Evolutionary conservation across 139 green algal species (phyloP).

Genomic region (Mychonastes homosphaera): DNA sequence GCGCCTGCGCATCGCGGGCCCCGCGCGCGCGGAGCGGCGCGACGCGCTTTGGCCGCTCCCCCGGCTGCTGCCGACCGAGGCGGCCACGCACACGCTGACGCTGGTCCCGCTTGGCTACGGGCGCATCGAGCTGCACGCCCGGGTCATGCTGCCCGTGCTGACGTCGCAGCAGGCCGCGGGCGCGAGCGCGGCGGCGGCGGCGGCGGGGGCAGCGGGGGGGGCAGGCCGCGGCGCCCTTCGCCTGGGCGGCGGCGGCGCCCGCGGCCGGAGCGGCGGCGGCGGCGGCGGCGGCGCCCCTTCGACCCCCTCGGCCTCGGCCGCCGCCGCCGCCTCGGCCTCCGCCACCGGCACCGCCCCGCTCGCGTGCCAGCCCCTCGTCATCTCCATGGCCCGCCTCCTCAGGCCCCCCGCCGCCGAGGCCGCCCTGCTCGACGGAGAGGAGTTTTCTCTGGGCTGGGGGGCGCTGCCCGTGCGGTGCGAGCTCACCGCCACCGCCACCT

Average conservation of each 20-base stretch:
- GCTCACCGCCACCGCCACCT: constrained; percentile 27
- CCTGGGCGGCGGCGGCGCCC: constrained; percentile 8
- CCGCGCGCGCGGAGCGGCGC: constrained; percentile 13
- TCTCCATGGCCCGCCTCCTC: not conserved
- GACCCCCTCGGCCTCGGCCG: no score
- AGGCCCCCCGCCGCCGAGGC: not conserved
- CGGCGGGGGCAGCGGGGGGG: constrained; percentile 2
- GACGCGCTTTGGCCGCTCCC: constrained; percentile 27
- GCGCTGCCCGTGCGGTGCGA: constrained; percentile 8
- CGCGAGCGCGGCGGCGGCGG: constrained; percentile 8
- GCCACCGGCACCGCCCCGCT: no score
- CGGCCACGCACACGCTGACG: constrained; percentile 16
- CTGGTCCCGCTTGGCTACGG: constrained; percentile 21
- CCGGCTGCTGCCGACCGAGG: constrained; percentile 25
- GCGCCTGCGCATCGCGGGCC: constrained; percentile 10
- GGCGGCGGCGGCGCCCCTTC: no score
- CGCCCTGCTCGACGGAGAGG: not conserved
- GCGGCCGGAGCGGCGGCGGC: not conserved
- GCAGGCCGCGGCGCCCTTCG: constrained; percentile 1
- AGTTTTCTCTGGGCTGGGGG: not conserved
- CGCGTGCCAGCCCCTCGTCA: no score
- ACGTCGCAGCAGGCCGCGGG: not conserved
- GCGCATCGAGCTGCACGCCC: constrained; percentile 18
- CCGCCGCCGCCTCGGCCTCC: no score
- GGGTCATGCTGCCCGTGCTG: constrained; percentile 25